Evolutionary conservation across 768 basidiomycete species (phyloP), one percentile per base, ranked within the genome.

Genomic region (Lentinula aciculospora): DNA sequence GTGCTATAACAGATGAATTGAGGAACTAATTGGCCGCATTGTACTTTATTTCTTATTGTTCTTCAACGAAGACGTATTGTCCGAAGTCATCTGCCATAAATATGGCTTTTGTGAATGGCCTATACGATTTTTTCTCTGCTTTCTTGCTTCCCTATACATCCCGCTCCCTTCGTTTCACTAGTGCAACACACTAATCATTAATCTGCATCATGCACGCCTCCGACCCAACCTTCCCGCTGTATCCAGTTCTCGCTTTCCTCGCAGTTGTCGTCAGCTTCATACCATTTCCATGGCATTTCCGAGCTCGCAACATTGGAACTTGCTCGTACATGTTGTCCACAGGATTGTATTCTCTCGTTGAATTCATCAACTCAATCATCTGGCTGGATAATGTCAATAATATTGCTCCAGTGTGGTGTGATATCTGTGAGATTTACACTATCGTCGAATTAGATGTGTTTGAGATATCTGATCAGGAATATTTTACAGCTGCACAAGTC

Each of bases 391-490:
- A 68, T 53, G 59, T 64, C 17, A 61, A 64, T 12, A 69, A 79
- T 59, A 53, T 19, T 31, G 70, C 73, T 0, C 79, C 78, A 0
- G 67, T 81, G 1, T 84, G 80, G 79, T 84, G 82, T 57, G 82
- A 84, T 53, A 82, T 84, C 19, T 67, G 82, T 84, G 51, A 42
- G 64, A 56, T n/a, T 19, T 58, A n/a, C n/a, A n/a, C 29, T 50
- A 37, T 31, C 31, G 13, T n/a, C 32, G n/a, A 27, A 1, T 29
- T 15, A 58, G n/a, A 3, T 32, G 2, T 32, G 25, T 2, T 29
- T 5, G 40, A 3, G 7, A 13, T 40, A 58, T 27, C 29, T 45
- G n/a, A 8, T n/a, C n/a, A 19, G 17, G n/a, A n/a, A 13, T 25
- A n/a, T 15, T 15, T 48, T 57, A 13, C 31, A 57, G 56, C 56